A percentile compares a stretch with the other conserved stretches of the same genome.
These are phyloP conservation scores for Tricholoma flavovirens DNA, from an alignment of 768 basidiomycete genomes.

Conservation along the genomic window DNA sequence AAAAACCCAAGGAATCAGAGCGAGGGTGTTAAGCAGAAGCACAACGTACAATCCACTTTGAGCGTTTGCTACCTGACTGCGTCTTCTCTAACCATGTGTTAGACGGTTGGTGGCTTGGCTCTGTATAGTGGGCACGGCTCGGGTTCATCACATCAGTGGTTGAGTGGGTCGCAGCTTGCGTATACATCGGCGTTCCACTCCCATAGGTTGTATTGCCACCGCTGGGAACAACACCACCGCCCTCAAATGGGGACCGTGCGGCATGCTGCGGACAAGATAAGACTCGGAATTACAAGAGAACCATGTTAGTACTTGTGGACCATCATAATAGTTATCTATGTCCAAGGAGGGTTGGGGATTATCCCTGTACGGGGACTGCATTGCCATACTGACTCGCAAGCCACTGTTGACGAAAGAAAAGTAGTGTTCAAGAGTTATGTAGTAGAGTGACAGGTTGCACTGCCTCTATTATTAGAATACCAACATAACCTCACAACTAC, in stretches of 20 bases:
- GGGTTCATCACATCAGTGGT: slow-evolving; percentile 7
- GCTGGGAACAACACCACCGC: slow-evolving; percentile 12
- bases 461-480: neutral
- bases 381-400: neutral
- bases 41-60: slow-evolving; percentile 18
- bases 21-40: neutral
- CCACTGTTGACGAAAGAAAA: neutral
- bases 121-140: slow-evolving; percentile 1
- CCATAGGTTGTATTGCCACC: neutral
- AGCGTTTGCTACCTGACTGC: slow-evolving; percentile 11
- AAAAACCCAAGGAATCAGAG: neutral
- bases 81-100: slow-evolving; percentile 15
- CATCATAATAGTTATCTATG: slow-evolving; percentile 15
- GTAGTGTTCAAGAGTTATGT: neutral
- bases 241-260: slow-evolving; percentile 13
- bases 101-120: slow-evolving; percentile 12
- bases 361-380: slow-evolving; percentile 15
- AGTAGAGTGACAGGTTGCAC: neutral
- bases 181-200: slow-evolving; percentile 13
- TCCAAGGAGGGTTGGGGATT: slow-evolving; percentile 13
- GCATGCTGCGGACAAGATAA: slow-evolving; percentile 8
- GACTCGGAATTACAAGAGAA: neutral
- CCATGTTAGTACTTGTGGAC: slow-evolving; percentile 9
- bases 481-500: neutral
- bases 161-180: slow-evolving; percentile 14